Percentiles rank a stretch among this genome's conserved stretches.
Conservation (phyloP, 768 basidiomycete genomes). For the Dioszegia crocea region DNA sequence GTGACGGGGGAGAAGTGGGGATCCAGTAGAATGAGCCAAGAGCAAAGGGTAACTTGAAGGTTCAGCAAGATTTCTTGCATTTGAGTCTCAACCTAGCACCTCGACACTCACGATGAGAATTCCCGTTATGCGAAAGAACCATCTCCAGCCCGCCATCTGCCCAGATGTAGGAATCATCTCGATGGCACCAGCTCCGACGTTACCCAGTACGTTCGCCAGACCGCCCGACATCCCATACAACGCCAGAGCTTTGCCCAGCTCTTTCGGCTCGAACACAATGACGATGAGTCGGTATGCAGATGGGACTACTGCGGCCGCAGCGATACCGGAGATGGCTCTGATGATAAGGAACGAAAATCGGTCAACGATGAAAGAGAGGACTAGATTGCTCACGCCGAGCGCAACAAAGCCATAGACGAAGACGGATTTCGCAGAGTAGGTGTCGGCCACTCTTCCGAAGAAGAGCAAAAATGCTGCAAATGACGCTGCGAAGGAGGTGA, state of each 20-base stretch:
- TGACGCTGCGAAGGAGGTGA: conserved; percentile 23
- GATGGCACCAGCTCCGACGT: conserved; percentile 23
- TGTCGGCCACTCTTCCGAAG: conserved; percentile 28
- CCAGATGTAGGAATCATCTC: conserved; percentile 15
- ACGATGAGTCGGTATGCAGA: conserved; percentile 24
- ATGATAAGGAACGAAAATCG: conserved; percentile 29
- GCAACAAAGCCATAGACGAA: conserved; percentile 28
- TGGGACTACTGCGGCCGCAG: conserved; percentile 11
- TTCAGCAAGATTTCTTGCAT: not conserved
- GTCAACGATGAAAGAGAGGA: conserved; percentile 24
- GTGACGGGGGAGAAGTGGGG: conserved; percentile 22
- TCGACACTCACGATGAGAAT: not conserved
- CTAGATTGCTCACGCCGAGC: conserved; percentile 21
- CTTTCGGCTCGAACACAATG: conserved; percentile 20
- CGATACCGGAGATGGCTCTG: conserved; percentile 28
- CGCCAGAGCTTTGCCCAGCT: conserved; percentile 21
- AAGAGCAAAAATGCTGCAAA: conserved; percentile 29
- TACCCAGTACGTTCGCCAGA: conserved; percentile 17
- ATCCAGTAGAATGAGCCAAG: conserved; percentile 13
- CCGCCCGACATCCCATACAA: conserved; percentile 19
- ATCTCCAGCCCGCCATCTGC: conserved; percentile 28
- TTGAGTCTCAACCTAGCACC: no score
- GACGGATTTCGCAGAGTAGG: conserved; percentile 25
- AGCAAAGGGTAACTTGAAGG: conserved; percentile 11
- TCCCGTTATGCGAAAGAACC: conserved; percentile 21